Evolutionary conservation across 345 rosid species (phyloP), one percentile per base, ranked within the genome.

Genomic region (Aurinia saxatilis): DNA sequence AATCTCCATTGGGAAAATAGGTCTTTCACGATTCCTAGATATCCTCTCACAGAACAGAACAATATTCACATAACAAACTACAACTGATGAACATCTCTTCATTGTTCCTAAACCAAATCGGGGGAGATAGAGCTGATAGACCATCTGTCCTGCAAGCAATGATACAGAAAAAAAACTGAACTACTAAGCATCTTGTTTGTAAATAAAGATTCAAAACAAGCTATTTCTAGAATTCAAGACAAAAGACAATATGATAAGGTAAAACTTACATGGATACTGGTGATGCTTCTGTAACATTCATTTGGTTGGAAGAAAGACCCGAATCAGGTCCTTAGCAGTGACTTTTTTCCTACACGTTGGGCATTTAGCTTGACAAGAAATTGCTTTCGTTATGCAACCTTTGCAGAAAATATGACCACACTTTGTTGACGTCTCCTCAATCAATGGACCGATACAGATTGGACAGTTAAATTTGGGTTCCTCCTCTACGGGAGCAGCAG

Each of bases 341-440:
- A 87, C 79, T 40, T 60, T 83, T 75, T 95, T 90, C 79, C 99
- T 66, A 75, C 99, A 95, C 0, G 97, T 82, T 1, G 97, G 99
- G 66, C 99, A 95, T 75, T 83, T 87, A 23, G 67, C 71, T 75
- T 86, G 90, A 15, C 41, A 12, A 40, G 80, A 56, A 31, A 90
- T 63, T 2, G 93, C 97, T 23, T 60, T 54, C 80, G 37, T 78
- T 27, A 95, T 86, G 74, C 99, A 95, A 35, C 18, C 38, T 70
- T 76, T 80, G 66, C 99, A 95, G 81, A 90, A 95, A 36, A 95
- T 95, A 57, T 95, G 99, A 46, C 99, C 99, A 71, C 99, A 95
- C 67, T 79, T 90, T 13, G 99, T 95, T 10, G 97, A 79, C 58
- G 72, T 75, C 81, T 86, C 97, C 75, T 86, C 84, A 0, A 68